Percentiles rank a stretch among this genome's conserved stretches.
phyloP scores from a whole-genome alignment of 2,329 filamentous ascomycete genomes.

The Penicillium sp. region DNA sequence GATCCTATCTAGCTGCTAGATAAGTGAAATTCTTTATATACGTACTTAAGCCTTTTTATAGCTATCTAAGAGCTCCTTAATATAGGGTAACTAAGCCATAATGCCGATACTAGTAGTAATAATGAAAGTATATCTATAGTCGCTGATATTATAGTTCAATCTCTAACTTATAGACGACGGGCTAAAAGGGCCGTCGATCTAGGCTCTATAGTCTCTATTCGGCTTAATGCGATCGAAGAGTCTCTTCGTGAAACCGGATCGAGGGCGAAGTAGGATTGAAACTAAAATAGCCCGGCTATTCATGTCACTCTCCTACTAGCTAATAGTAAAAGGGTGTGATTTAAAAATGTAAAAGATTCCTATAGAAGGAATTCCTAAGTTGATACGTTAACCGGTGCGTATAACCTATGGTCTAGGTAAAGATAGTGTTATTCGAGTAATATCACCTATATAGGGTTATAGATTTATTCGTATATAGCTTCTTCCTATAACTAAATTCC shows the following conservation, averaged over 20 bases:
- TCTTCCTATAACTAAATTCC: conserved; percentile 9
- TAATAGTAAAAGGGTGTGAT: conserved; percentile 9
- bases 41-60: conserved; percentile 23
- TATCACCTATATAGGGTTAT: not conserved
- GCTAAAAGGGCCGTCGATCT: conserved; percentile 14
- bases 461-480: not conserved
- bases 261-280: conserved; percentile 10
- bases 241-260: conserved; percentile 11
- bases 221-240: conserved; percentile 5
- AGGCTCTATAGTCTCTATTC: conserved; percentile 8
- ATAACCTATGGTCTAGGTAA: conserved; percentile 9
- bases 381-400: conserved; percentile 7
- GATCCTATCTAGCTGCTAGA: conserved; percentile 30
- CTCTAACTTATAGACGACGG: conserved; percentile 4
- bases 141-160: not conserved
- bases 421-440: conserved; percentile 6
- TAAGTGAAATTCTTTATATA: conserved; percentile 28
- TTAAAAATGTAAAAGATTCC: conserved; percentile 11
- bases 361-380: conserved; percentile 6
- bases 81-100: conserved; percentile 33
- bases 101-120: conserved; percentile 39
- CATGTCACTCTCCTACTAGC: conserved; percentile 10
- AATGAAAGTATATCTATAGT: conserved; percentile 36
- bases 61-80: conserved; percentile 36
- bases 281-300: conserved; percentile 9